Percentiles rank a stretch among this genome's conserved stretches.
Conservation (phyloP, 2,329 filamentous ascomycete species). For the Trichoderma hamatum region DNA sequence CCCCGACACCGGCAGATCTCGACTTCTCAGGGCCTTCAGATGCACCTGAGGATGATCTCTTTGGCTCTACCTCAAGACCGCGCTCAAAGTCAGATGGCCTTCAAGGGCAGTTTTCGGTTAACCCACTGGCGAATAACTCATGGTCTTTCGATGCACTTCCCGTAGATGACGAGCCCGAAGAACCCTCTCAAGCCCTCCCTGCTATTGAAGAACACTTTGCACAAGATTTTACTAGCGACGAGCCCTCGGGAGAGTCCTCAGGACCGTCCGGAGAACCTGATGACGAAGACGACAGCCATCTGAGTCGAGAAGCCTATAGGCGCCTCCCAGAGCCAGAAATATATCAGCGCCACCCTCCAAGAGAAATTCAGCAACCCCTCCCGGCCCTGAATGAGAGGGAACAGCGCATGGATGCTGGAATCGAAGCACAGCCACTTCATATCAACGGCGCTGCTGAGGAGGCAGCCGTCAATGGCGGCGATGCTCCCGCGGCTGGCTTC, state of each 20-base stretch:
- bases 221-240: background rate
- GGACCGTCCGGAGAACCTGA: background rate
- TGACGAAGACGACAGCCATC: background rate
- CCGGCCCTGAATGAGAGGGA: background rate
- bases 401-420: conserved; percentile 8
- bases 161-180: conserved; percentile 26
- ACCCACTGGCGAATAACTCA: conserved; percentile 61
- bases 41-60: conserved; percentile 24
- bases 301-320: background rate
- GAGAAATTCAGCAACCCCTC: background rate
- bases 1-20: conserved; percentile 24
- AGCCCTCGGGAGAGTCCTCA: background rate
- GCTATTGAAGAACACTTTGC: background rate
- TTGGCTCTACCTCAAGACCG: conserved; percentile 44
- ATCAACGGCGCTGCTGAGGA: conserved; percentile 24
- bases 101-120: conserved; percentile 46
- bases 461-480: conserved; percentile 25
- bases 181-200: background rate
- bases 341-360: background rate
- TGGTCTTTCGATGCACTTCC: conserved; percentile 59
- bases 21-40: conserved; percentile 24
- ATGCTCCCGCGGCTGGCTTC: conserved; percentile 33
- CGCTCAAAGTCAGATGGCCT: conserved; percentile 63
- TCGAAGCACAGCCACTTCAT: conserved; percentile 11
- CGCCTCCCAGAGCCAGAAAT: background rate